Base-by-base conservation (phyloP, 257 asterid species). In the Paulownia fortunei region DNA sequence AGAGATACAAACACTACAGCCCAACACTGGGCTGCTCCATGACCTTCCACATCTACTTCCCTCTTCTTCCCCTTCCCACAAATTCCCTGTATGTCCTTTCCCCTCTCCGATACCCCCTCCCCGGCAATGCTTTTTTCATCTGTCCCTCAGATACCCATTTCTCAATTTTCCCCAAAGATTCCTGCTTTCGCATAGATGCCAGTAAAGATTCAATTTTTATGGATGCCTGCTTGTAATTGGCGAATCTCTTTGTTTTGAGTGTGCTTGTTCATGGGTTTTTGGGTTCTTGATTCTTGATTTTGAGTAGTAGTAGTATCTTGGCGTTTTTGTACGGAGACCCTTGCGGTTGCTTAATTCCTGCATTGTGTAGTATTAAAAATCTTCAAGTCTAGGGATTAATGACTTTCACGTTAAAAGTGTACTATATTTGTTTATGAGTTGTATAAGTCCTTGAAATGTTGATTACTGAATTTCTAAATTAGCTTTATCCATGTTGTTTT, bases 11-110 rank as follows among this genome's bases (percentile, higher is more conserved):
- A 59, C 99, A 96, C 88, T 90, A 77, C 79, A 96, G 99, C 64
- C 89, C 91, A 8, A 86, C 94, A 0, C 87, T 96, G 32, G 96
- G 96, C 56, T 96, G 99, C 79, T 92, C 94, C 44, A 92, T 93
- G 99, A 93, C 83, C 82, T 96, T 96, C 87, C 86, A 89, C 86
- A 86, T 96, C 86, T 93, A 83, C 82, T 96, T 96, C 77, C 99
- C 99, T 77, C 98, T 78, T 46, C 93, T 80, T 79, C 97, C 23
- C 61, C 94, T 75, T 86, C 97, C 71, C 82, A 73, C 36, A 93
- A 92, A 80, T 90, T 87, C 84, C 97, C 99, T 36, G 98, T 95
- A 81, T 24, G 81, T 55, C 26, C n/a, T n/a, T n/a, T n/a, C n/a
- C n/a, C n/a, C n/a, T n/a, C n/a, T n/a, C n/a, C n/a, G n/a, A n/a